Evolutionary conservation across 23 red algal genomes (phyloP), one percentile per base, ranked within the genome.

Genomic region (Porphyridium purpureum): DNA sequence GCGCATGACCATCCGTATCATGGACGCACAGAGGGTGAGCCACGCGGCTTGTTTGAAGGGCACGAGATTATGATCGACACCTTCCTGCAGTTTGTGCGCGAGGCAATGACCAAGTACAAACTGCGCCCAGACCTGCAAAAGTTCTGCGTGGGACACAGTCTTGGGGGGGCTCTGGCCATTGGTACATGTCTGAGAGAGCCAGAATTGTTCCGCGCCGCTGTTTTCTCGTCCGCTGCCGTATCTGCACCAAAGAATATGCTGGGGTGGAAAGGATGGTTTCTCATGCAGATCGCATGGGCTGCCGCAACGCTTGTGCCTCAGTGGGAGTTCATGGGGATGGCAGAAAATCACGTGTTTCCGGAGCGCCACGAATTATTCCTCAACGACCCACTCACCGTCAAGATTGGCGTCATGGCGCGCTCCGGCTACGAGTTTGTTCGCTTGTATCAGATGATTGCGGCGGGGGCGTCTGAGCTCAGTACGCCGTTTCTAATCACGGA

Each of bases 1-100:
- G 76, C 48, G 27, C 77, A 94, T 35, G 87, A 94, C 55, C 76
- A 94, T 64, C 65, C 70, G 17, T 76, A 77, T 25, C 87, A 94
- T 22, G 87, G 87, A 3, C 64, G 71, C 7, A n/a, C n/a, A n/a
- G n/a, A n/a, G n/a, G n/a, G n/a, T n/a, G n/a, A n/a, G n/a, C n/a
- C n/a, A n/a, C n/a, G n/a, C n/a, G n/a, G n/a, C n/a, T n/a, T n/a
- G n/a, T n/a, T n/a, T n/a, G n/a, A n/a, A n/a, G n/a, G n/a, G n/a
- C n/a, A n/a, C n/a, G n/a, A n/a, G n/a, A n/a, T n/a, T n/a, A n/a
- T n/a, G n/a, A n/a, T n/a, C n/a, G n/a, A n/a, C n/a, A n/a, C n/a
- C n/a, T n/a, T n/a, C n/a, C n/a, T n/a, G n/a, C n/a, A n/a, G n/a
- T n/a, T n/a, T n/a, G n/a, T n/a, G n/a, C n/a, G n/a, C n/a, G n/a